A percentile compares a stretch with the other conserved stretches of the same genome.
phyloP scores from a whole-genome alignment of 2,329 filamentous ascomycete species.

The Xylariaceae sp. region DNA sequence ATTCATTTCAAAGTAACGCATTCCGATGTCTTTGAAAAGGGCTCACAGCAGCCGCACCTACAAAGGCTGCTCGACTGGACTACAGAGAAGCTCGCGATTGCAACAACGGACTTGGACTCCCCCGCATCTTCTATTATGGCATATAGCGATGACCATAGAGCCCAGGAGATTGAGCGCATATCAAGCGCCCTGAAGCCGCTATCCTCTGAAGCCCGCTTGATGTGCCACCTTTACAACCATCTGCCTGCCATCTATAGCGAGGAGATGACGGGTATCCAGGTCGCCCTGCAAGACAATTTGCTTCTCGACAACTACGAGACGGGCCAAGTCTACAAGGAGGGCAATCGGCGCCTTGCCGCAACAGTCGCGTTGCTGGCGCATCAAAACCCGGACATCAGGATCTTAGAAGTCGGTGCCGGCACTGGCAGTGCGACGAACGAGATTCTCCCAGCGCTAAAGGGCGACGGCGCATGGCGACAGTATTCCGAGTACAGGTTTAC shows the following conservation, averaged over 20 bases:
- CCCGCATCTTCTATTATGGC: neutral
- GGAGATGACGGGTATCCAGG: conserved; percentile 9
- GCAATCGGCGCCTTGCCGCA: conserved; percentile 1
- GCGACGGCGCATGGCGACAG: neutral
- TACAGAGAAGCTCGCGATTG: neutral
- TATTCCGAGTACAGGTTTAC: conserved; percentile 14
- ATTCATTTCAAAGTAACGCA: conserved; percentile 15
- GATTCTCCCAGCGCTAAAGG: neutral
- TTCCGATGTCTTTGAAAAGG: neutral
- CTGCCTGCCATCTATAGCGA: conserved; percentile 4
- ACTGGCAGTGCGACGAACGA: conserved; percentile 14
- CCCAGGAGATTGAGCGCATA: conserved; percentile 9
- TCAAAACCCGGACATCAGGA: conserved; percentile 1
- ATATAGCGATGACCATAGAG: neutral
- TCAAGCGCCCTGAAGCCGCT: neutral
- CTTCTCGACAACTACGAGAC: conserved; percentile 12
- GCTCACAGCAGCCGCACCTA: neutral
- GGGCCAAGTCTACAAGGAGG: conserved; percentile 11
- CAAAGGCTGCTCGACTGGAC: conserved; percentile 15
- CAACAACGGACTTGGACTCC: neutral
- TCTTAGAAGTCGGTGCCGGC: conserved; percentile 11
- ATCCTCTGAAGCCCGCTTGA: conserved; percentile 12
- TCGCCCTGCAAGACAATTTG: conserved; percentile 10
- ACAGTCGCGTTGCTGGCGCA: conserved; percentile 1
- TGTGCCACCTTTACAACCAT: conserved; percentile 11